Conservation (phyloP, 371 early-diverging fungal genomes). For the Fennellomyces sp. region DNA sequence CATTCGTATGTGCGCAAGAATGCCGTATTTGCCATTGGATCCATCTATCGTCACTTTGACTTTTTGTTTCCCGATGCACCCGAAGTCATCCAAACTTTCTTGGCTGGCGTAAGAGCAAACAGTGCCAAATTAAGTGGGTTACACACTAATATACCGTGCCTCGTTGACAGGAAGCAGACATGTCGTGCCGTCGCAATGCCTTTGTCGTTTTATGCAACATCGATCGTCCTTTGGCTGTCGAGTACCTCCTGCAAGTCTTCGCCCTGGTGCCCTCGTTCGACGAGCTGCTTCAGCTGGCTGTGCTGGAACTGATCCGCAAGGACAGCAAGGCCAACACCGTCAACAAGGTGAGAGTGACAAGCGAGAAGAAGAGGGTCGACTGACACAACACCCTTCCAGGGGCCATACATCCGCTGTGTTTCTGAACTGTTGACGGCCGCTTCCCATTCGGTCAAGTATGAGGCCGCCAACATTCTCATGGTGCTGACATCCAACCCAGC, state of each 20-base stretch:
- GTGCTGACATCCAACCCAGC: constrained; percentile 84
- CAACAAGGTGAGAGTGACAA: constrained; percentile 89
- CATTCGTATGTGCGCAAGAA: constrained; percentile 98
- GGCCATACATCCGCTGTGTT: constrained; percentile 87
- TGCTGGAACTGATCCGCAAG: constrained; percentile 94
- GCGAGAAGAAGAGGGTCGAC: too few species aligned
- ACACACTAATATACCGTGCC: background rate
- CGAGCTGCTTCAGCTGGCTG: constrained; percentile 90
- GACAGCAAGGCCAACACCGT: constrained; percentile 78
- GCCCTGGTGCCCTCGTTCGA: constrained; percentile 81
- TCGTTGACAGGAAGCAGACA: constrained; percentile 86
- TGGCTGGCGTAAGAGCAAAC: constrained; percentile 56
- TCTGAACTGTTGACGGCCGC: constrained; percentile 82
- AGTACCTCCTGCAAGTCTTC: constrained; percentile 79
- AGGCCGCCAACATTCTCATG: constrained; percentile 93
- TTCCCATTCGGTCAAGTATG: constrained; percentile 93
- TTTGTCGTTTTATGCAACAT: constrained; percentile 88
- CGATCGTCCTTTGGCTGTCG: constrained; percentile 78
- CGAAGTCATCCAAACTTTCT: constrained; percentile 82
- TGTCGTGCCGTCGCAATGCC: constrained; percentile 92
- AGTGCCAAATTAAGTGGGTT: too few species aligned
- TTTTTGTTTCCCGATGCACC: constrained; percentile 96
- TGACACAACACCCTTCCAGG: too few species aligned
- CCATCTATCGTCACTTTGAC: constrained; percentile 87
- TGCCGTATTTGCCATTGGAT: constrained; percentile 92